Conservation (phyloP, 306 rosid species). For the Malus orientalis region DNA sequence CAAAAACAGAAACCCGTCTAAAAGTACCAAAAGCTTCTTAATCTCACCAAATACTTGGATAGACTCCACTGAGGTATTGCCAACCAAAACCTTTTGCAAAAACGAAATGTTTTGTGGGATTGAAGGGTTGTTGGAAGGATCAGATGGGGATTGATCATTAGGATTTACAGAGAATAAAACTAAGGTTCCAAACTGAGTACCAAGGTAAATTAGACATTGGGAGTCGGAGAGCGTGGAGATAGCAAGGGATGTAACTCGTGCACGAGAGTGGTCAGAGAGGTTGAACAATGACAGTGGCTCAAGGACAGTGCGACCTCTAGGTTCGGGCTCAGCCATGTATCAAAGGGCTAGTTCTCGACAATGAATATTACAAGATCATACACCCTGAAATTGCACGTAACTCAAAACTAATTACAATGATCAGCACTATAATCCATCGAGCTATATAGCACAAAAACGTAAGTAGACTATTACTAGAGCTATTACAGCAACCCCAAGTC, state of each 20-base stretch:
- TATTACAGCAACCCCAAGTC: not conserved
- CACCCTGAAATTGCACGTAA: constrained; percentile 2
- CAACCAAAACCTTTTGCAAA: constrained; percentile 37
- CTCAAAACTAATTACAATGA: not conserved
- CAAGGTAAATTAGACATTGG: constrained; percentile 41
- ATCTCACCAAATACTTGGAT: constrained; percentile 45
- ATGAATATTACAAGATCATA: not conserved
- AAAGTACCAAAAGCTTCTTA: constrained; percentile 51
- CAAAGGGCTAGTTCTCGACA: not conserved
- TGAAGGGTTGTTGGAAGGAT: constrained; percentile 13
- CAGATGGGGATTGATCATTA: constrained; percentile 4
- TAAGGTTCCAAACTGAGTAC: constrained; percentile 65
- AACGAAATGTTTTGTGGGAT: constrained; percentile 37
- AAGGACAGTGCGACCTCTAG: constrained; percentile 52
- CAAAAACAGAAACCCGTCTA: constrained; percentile 60
- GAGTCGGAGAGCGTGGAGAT: constrained; percentile 37
- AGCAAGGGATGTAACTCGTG: constrained; percentile 56
- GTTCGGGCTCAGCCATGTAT: constrained; percentile 48
- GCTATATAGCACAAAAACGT: not conserved
- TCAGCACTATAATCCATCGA: not conserved
- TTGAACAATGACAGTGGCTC: constrained; percentile 66
- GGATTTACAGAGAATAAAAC: constrained; percentile 46
- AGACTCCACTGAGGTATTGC: constrained; percentile 43
- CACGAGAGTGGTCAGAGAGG: constrained; percentile 41
- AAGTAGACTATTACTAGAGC: not conserved